Percentiles rank a stretch among this genome's conserved stretches.
Conservation (phyloP, 2,329 filamentous ascomycete genomes). For the Calonectria hawksworthii region DNA sequence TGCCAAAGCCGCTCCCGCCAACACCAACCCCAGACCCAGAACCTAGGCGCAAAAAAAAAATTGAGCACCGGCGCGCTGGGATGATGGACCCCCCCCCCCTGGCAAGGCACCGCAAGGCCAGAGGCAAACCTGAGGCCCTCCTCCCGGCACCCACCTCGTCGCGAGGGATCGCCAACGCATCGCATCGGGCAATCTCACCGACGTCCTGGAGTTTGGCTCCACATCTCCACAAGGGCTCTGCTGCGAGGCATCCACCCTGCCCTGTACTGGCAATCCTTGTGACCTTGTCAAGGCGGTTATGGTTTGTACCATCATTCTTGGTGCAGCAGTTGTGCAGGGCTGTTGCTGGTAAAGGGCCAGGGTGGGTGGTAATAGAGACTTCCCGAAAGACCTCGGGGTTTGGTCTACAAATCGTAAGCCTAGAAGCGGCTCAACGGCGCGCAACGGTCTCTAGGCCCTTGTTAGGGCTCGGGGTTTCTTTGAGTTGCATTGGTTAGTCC, state of each 20-base stretch:
- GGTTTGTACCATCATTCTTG: constrained; percentile 5
- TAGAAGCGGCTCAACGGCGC: constrained; percentile 7
- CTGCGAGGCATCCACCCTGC: constrained; percentile 28
- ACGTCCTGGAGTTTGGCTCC: constrained; percentile 38
- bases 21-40: constrained; percentile 34
- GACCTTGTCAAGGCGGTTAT: constrained; percentile 5
- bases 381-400: constrained; percentile 2
- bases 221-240: constrained; percentile 35
- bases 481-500: background rate
- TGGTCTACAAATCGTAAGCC: constrained; percentile 4
- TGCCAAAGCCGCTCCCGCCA: constrained; percentile 33
- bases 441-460: background rate
- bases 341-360: background rate
- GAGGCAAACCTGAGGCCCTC: constrained; percentile 34
- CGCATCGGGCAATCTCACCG: constrained; percentile 42
- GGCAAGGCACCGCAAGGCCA: background rate
- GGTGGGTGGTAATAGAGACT: background rate
- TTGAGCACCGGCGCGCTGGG: constrained; percentile 41
- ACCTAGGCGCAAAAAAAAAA: constrained; percentile 29
- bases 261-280: constrained; percentile 1
- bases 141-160: constrained; percentile 27
- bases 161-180: constrained; percentile 39
- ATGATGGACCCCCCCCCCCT: constrained; percentile 38
- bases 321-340: background rate
- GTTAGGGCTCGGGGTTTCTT: background rate